Percentiles rank a stretch among this genome's conserved stretches.
Evolutionary conservation across 106 monocot genomes (phyloP).

Genomic region (Platanthera zijinensis): DNA sequence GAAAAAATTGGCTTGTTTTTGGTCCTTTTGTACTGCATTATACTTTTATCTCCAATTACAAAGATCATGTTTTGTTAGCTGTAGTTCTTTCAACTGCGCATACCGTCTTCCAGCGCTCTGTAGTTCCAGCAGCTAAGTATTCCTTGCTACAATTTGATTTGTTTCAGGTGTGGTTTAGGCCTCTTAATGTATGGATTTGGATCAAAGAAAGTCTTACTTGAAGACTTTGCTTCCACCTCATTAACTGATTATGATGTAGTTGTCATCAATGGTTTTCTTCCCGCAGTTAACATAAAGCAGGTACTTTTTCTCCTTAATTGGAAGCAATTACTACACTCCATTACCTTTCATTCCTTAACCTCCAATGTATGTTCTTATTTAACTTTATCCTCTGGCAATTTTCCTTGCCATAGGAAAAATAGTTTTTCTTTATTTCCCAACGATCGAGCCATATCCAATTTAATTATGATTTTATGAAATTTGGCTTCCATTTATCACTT

Average conservation of each 20-base stretch:
- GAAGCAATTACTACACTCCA: not conserved
- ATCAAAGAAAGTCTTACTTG: slow-evolving; percentile 84
- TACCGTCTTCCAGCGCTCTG: too few species aligned
- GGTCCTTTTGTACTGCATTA: too few species aligned
- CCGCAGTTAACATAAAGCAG: slow-evolving; percentile 74
- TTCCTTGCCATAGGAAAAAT: not conserved
- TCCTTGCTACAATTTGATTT: not conserved
- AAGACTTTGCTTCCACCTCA: slow-evolving; percentile 78
- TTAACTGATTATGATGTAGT: slow-evolving; percentile 60
- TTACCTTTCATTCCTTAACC: not conserved
- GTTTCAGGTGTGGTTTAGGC: slow-evolving; percentile 78
- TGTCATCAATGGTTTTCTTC: slow-evolving; percentile 95
- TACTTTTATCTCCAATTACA: too few species aligned
- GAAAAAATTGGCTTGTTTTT: too few species aligned
- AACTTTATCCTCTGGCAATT: not conserved
- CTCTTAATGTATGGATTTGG: slow-evolving; percentile 97
- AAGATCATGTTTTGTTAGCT: too few species aligned
- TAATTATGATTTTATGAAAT: not conserved
- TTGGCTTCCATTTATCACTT: not conserved
- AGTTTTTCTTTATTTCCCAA: too few species aligned
- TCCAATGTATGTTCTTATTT: too few species aligned
- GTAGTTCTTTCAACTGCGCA: too few species aligned
- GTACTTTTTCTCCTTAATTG: slow-evolving; percentile 15
- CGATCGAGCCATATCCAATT: too few species aligned
- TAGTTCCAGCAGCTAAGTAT: not conserved